Evolutionary conservation across 345 rosid genomes (phyloP), one percentile per base, ranked within the genome.

Genomic region (Euphorbia pulcherrima): DNA sequence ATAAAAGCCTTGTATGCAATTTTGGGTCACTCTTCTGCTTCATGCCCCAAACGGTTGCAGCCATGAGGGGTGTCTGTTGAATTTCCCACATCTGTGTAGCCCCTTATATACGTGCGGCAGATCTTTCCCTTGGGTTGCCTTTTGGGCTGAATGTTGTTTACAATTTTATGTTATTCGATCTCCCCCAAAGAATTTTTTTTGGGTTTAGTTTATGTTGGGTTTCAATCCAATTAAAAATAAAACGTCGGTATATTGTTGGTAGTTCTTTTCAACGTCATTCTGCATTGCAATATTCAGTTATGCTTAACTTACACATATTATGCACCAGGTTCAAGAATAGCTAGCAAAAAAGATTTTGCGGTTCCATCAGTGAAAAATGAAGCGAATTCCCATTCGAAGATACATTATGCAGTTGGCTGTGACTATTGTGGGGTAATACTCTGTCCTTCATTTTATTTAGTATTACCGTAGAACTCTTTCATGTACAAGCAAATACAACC

Each of bases 351-450:
- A 54, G 78, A 74, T 28, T 14, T 58, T 24, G 70, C 20, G 1
- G 65, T 40, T 66, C 41, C 65, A 39, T 44, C 41, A 3, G 20
- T 9, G 16, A 35, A 76, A 35, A n/a, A 64, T 17, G 62, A 37
- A 50, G 67, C 60, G 27, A 65, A 28, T 58, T 8, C 68, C 30
- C 78, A 0, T 11, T 56, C 69, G n/a, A 72, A 44, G 9, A 65
- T 72, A 71, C 97, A 88, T 74, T 0, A 6, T 8, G 51, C 62
- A 48, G 71, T 62, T 76, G 97, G 97, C 62, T 92, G 98, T 68
- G 97, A 92, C 81, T 75, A 74, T 71, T 90, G 95, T 62, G 98
- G 87, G 78, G 90, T 85, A 81, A 79, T 46, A 60, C 52, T 68
- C 33, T 54, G 26, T 52, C 54, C 60, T n/a, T n/a, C n/a, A n/a